phyloP scores from a whole-genome alignment of 2,329 filamentous ascomycete species.

The Aurifilum marmelostoma region DNA sequence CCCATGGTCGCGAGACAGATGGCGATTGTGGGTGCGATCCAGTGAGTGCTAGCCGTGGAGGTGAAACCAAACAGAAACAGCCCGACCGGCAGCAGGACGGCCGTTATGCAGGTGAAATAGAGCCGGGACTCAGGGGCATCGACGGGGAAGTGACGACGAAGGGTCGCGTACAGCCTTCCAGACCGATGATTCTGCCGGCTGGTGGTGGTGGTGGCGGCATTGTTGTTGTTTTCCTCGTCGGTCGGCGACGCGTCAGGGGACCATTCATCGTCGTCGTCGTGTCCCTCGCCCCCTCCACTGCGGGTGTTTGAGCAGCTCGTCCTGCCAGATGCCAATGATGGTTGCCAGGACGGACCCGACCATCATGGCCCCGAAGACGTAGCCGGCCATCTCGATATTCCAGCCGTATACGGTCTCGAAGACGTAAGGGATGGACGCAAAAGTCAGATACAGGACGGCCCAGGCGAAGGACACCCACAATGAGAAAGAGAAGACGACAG shows the following conservation, averaged over 20 bases:
- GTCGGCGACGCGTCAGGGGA: not conserved
- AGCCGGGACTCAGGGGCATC: slow-evolving; percentile 75
- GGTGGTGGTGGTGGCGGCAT: slow-evolving; percentile 3
- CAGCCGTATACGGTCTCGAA: slow-evolving; percentile 72
- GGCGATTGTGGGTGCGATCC: slow-evolving; percentile 72
- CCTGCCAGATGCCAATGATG: slow-evolving; percentile 71
- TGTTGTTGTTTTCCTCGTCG: slow-evolving; percentile 16
- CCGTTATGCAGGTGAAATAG: slow-evolving; percentile 81
- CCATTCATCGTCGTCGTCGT: slow-evolving; percentile 32
- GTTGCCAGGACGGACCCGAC: slow-evolving; percentile 69
- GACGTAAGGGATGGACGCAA: slow-evolving; percentile 78
- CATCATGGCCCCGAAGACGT: slow-evolving; percentile 74
- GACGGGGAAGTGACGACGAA: slow-evolving; percentile 50
- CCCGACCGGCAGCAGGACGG: slow-evolving; percentile 74
- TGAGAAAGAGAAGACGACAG: slow-evolving; percentile 83
- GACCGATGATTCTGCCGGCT: slow-evolving; percentile 34
- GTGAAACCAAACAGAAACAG: slow-evolving; percentile 83
- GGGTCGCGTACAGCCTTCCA: slow-evolving; percentile 47
- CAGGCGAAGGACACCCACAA: slow-evolving; percentile 90
- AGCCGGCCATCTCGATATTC: slow-evolving; percentile 66
- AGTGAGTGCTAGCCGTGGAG: slow-evolving; percentile 62
- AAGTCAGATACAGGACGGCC: slow-evolving; percentile 86
- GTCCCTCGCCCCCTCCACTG: slow-evolving; percentile 39
- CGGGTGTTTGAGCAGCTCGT: slow-evolving; percentile 60
- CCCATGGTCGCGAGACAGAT: slow-evolving; percentile 79